Percentiles rank a stretch among this genome's conserved stretches.
These are phyloP conservation scores for Polychaeton citri DNA, from an alignment of 2,329 filamentous ascomycete species.

Conservation along the genomic window DNA sequence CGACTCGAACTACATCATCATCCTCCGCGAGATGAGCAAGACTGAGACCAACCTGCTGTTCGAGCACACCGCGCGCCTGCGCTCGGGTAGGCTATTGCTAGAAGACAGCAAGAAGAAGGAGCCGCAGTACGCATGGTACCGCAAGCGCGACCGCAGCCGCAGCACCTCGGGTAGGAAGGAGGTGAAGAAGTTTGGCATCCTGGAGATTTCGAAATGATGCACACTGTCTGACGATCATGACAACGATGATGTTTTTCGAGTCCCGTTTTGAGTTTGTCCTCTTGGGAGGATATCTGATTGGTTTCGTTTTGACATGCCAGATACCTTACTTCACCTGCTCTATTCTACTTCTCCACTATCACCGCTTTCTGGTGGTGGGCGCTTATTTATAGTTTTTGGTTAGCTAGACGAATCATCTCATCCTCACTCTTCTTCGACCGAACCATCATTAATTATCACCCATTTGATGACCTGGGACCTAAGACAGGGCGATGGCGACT, in stretches of 20 bases:
- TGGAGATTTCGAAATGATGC: slow-evolving; percentile 6
- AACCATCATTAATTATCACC: too few relatives aligned
- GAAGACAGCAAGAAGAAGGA: slow-evolving; percentile 26
- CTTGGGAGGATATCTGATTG: background rate
- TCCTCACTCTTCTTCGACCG: too few relatives aligned
- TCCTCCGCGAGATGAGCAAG: slow-evolving; percentile 35
- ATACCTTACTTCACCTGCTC: background rate
- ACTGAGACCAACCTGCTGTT: slow-evolving; percentile 37
- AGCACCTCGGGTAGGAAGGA: slow-evolving; percentile 3
- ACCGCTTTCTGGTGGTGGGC: too few relatives aligned
- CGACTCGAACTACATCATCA: slow-evolving; percentile 36
- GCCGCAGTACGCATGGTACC: slow-evolving; percentile 33
- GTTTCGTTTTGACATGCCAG: background rate
- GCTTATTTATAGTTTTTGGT: too few relatives aligned
- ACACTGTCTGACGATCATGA: background rate
- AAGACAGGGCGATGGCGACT: too few relatives aligned
- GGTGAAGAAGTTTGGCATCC: slow-evolving; percentile 11
- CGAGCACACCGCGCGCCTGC: slow-evolving; percentile 35
- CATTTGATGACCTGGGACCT: too few relatives aligned
- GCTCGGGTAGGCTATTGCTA: slow-evolving; percentile 27
- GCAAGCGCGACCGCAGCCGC: slow-evolving; percentile 20
- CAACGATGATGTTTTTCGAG: background rate
- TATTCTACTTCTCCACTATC: too few relatives aligned
- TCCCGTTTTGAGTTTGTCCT: background rate
- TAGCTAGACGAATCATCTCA: too few relatives aligned